Percentiles rank a stretch among this genome's conserved stretches.
Conservation (phyloP, 805 yeast species). For the Candida sakaeoensis region DNA sequence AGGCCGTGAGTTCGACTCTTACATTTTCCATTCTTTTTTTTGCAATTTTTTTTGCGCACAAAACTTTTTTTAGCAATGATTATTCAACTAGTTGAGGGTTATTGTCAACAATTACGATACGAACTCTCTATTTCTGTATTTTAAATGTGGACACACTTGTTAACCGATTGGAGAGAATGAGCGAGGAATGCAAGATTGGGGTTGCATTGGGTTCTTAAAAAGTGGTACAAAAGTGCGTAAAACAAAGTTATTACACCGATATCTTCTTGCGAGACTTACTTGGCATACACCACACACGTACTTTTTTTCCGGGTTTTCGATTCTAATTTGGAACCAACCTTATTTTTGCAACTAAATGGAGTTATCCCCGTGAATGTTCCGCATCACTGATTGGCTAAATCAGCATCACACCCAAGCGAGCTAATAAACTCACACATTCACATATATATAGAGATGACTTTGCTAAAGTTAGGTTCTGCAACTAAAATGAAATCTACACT, state of each 20-base stretch:
- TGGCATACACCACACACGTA: not conserved
- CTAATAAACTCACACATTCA: too few species aligned
- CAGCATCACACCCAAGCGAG: too few species aligned
- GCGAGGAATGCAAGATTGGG: too few species aligned
- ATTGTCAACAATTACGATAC: too few species aligned
- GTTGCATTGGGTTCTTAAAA: too few species aligned
- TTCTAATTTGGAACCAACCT: not conserved
- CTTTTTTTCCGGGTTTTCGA: not conserved
- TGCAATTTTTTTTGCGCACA: not conserved
- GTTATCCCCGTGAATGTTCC: not conserved
- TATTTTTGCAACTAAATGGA: not conserved
- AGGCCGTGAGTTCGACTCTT: slow-evolving; percentile 20
- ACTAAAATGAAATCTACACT: slow-evolving; percentile 1
- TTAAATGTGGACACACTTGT: too few species aligned
- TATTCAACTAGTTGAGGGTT: too few species aligned
- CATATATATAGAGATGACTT: too few species aligned
- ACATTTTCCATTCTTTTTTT: slow-evolving; percentile 1
- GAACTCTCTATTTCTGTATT: too few species aligned
- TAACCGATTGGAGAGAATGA: too few species aligned
- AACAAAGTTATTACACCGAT: slow-evolving; percentile 1
- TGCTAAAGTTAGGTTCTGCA: too few species aligned
- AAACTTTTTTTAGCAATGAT: too few species aligned
- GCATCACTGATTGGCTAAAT: slow-evolving; percentile 1
- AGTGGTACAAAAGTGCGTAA: not conserved
- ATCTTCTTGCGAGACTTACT: not conserved